phyloP scores from a whole-genome alignment of 225 moss, liverwort and hornwort species.

The Asterella californica region DNA sequence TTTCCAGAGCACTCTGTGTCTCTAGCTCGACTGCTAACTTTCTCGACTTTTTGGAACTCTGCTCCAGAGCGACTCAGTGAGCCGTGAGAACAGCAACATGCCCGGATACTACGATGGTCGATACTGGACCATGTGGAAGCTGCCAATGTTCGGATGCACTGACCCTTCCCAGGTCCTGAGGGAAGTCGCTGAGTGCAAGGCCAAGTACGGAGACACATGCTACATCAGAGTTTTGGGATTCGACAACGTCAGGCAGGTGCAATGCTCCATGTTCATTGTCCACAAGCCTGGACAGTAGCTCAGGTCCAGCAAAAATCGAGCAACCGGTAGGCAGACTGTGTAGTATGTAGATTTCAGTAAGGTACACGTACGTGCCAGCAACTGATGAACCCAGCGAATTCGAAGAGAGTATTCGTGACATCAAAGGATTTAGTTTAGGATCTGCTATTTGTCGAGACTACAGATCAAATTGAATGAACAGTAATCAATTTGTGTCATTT shows the following conservation, averaged over 20 bases:
- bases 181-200: slow-evolving; percentile 55
- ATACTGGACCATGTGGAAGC: slow-evolving; percentile 85
- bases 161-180: slow-evolving; percentile 50
- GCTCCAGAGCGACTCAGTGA: slow-evolving; percentile 30
- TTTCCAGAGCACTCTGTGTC: no score
- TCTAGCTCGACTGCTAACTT: not conserved
- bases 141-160: slow-evolving; percentile 64
- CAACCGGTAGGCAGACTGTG: no score
- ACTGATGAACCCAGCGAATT: no score
- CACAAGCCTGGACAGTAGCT: slow-evolving; percentile 1
- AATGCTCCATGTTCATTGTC: slow-evolving; percentile 53
- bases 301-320: no score
- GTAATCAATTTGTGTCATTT: no score
- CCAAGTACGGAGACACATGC: slow-evolving; percentile 39
- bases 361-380: no score
- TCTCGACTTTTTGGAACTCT: no score
- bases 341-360: no score
- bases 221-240: slow-evolving; percentile 57
- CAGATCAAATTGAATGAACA: no score
- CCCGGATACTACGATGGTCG: slow-evolving; percentile 65
- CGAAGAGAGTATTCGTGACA: no score
- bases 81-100: slow-evolving; percentile 29
- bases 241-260: slow-evolving; percentile 64
- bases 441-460: no score
- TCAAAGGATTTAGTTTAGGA: no score